phyloP scores from a whole-genome alignment of 345 rosid species.

The Chamaenerion angustifolium region DNA sequence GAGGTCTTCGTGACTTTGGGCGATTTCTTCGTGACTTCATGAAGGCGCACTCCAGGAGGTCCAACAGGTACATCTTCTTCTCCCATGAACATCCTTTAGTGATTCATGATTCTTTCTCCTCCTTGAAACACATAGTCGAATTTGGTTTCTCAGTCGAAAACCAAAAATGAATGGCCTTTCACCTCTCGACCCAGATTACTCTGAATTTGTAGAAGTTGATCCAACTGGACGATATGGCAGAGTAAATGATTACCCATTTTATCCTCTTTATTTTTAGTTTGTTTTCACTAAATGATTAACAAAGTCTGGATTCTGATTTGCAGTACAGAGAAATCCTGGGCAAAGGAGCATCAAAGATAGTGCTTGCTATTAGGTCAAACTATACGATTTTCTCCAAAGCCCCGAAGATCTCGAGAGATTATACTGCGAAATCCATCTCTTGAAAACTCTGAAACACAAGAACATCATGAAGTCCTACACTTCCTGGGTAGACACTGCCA shows the following conservation, averaged over 20 bases:
- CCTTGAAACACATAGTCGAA: too few relatives aligned
- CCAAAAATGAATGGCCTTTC: conserved; percentile 43
- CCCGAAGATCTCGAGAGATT: conserved; percentile 94
- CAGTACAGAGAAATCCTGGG: conserved; percentile 92
- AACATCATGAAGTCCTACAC: conserved; percentile 84
- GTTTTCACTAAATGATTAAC: neutral
- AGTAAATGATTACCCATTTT: conserved; percentile 16
- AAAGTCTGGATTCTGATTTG: conserved; percentile 10
- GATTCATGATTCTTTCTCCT: too few relatives aligned
- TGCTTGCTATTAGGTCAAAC: conserved; percentile 99
- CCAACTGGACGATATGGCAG: conserved; percentile 95
- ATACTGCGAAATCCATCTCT: conserved; percentile 87
- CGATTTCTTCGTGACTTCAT: too few relatives aligned
- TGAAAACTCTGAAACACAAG: conserved; percentile 75
- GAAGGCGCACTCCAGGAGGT: too few relatives aligned
- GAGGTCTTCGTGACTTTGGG: too few relatives aligned
- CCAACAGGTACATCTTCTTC: too few relatives aligned
- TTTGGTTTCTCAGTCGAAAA: too few relatives aligned
- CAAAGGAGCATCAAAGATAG: conserved; percentile 95
- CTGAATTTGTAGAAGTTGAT: too few relatives aligned
- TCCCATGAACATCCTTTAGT: too few relatives aligned
- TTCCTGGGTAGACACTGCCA: conserved; percentile 81
- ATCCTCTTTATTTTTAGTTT: neutral
- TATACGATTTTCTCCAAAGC: conserved; percentile 74
- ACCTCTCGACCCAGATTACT: conserved; percentile 45